Percentiles rank a stretch among this genome's conserved stretches.
Evolutionary conservation across 352 stramenopile genomes (phyloP).

Genomic region (Phytophthora ramorum): DNA sequence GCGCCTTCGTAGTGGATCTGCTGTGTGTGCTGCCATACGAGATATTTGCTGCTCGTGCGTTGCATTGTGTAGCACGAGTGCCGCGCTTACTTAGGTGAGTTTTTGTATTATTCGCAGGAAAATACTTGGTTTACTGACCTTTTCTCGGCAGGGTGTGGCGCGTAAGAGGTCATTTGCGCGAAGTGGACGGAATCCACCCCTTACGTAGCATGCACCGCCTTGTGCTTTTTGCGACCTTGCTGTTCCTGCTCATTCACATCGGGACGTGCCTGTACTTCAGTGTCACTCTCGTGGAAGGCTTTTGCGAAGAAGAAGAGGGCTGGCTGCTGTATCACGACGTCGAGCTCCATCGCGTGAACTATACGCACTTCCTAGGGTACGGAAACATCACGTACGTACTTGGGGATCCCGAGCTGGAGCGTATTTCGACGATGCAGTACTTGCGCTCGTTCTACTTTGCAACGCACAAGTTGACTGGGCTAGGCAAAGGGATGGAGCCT

Average conservation of each 20-base stretch:
- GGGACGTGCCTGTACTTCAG: conserved; percentile 44
- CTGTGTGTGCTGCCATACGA: conserved; percentile 47
- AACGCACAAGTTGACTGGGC: conserved; percentile 40
- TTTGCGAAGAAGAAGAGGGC: conserved; percentile 27
- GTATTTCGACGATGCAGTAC: conserved; percentile 45
- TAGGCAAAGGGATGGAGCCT: conserved; percentile 52
- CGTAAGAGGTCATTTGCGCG: conserved; percentile 31
- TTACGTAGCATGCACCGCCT: conserved; percentile 25
- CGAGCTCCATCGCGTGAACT: conserved; percentile 24
- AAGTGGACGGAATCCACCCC: conserved; percentile 34
- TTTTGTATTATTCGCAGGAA: not conserved
- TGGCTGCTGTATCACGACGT: conserved; percentile 40
- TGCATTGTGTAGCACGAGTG: conserved; percentile 22
- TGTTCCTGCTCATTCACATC: conserved; percentile 42
- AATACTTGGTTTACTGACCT: not conserved
- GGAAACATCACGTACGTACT: conserved; percentile 8
- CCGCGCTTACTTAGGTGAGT: conserved; percentile 26
- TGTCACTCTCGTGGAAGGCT: conserved; percentile 38
- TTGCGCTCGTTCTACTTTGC: conserved; percentile 54
- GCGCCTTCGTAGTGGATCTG: conserved; percentile 42
- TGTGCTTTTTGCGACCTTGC: conserved; percentile 23
- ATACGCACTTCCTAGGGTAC: conserved; percentile 16
- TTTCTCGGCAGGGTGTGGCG: conserved; percentile 39
- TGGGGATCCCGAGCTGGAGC: conserved; percentile 9
- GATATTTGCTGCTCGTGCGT: conserved; percentile 16